Base-by-base conservation (phyloP, 257 asterid species). In the Gentiana dahurica region DNA sequence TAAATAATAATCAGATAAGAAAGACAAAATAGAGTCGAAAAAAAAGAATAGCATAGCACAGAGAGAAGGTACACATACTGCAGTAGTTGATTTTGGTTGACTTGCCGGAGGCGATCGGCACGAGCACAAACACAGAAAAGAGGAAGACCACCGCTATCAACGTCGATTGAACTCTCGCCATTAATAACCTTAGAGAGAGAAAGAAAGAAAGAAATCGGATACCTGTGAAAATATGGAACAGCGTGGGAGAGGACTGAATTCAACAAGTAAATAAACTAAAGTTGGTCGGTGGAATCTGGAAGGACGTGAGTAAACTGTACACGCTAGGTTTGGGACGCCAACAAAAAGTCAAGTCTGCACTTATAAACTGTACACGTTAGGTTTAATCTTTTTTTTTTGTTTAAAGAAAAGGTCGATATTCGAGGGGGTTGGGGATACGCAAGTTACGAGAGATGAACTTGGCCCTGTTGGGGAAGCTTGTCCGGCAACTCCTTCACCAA, bases 31-130 rank as follows among this genome's bases (percentile, higher is more conserved):
- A 57, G n/a, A 34, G 24, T 44, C 32, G 34, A 59, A 49, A 58
- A 7, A 15, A 11, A 43, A 8, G 12, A 10, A 8, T 13, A 1
- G 3, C n/a, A 3, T 8, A 8, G 38, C 0, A 57, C 38, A 1
- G 38, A 35, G 34, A 8, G 2, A 11, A 0, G 8, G 35, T 46
- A n/a, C 39, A 60, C 74, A 37, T n/a, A 75, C 82, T 49, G 80
- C 82, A 79, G 53, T 70, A 70, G 0, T 12, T 0, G 46, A 77
- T 57, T 48, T 41, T 53, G 54, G 71, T 44, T 60, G 76, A 55
- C 38, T 52, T 12, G 46, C 80, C 76, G 6, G 80, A 69, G 68
- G 35, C 44, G 44, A 65, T 38, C 50, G 83, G 81, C 43, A 67
- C 49, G 53, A 77, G 38, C 55, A 78, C 34, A 49, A 32, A 69